A percentile compares a stretch with the other conserved stretches of the same genome.
Conservation (phyloP, 2,329 filamentous ascomycete genomes). For the Rosellinia necatrix region DNA sequence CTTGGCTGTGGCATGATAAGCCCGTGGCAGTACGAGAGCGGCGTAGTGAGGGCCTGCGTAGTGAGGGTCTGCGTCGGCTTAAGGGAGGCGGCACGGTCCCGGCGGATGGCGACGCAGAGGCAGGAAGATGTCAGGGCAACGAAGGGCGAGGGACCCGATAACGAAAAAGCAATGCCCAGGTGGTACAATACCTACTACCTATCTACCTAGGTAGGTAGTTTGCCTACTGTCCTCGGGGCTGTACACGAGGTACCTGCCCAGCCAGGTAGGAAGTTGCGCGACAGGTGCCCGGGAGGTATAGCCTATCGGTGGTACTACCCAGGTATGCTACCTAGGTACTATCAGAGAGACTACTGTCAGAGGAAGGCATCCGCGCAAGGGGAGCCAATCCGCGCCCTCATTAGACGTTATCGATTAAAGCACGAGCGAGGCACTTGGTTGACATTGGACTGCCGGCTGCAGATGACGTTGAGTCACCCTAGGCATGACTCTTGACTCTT, state of each 20-base stretch:
- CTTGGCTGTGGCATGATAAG: too few species aligned
- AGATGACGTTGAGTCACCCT: slow-evolving; percentile 26
- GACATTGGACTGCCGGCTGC: slow-evolving; percentile 12
- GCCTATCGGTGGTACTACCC: too few species aligned
- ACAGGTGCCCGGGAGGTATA: too few species aligned
- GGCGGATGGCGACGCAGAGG: slow-evolving; percentile 9
- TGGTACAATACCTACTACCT: neutral
- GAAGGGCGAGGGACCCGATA: neutral
- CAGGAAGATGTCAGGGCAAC: neutral
- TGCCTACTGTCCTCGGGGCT: too few species aligned
- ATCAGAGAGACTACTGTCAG: too few species aligned
- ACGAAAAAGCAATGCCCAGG: neutral
- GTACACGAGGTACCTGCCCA: too few species aligned
- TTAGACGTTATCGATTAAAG: slow-evolving; percentile 22
- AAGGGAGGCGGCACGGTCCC: slow-evolving; percentile 2
- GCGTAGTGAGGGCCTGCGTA: neutral
- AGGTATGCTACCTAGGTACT: too few species aligned
- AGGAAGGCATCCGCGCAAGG: too few species aligned
- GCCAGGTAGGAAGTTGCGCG: too few species aligned
- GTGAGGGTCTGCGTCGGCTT: slow-evolving; percentile 7
- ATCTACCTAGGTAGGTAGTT: neutral
- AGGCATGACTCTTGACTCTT: slow-evolving; percentile 5
- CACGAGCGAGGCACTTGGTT: slow-evolving; percentile 11
- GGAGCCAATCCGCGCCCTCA: neutral
- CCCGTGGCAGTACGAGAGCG: neutral